A percentile compares a stretch with the other conserved stretches of the same genome.
These are phyloP conservation scores for Fusarium vanettenii DNA, from an alignment of 2,329 filamentous ascomycete genomes.

Conservation along the genomic window DNA sequence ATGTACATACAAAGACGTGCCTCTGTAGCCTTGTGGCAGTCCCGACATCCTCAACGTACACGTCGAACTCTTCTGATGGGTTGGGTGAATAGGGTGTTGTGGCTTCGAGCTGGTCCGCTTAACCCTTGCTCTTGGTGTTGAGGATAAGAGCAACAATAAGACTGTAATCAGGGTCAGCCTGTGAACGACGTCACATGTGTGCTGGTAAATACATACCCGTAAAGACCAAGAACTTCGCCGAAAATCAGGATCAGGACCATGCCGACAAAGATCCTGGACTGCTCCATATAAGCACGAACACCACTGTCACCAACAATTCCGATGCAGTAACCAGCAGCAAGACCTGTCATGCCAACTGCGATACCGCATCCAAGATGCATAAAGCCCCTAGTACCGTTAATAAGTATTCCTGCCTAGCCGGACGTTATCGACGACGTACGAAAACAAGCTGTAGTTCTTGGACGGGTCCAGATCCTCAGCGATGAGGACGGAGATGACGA, in stretches of 20 bases:
- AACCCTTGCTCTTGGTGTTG: constrained; percentile 84
- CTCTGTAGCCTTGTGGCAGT: constrained; percentile 35
- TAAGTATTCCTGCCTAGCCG: constrained; percentile 28
- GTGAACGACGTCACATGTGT: background rate
- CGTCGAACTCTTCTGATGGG: constrained; percentile 9
- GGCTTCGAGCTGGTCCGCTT: constrained; percentile 31
- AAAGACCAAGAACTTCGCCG: constrained; percentile 95
- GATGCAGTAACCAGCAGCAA: constrained; percentile 96
- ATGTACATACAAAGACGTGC: constrained; percentile 51
- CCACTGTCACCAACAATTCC: constrained; percentile 95
- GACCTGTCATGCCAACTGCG: constrained; percentile 89
- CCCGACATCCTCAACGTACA: constrained; percentile 25
- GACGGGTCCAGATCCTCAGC: constrained; percentile 86
- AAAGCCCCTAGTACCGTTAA: constrained; percentile 71
- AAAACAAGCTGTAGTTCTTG: constrained; percentile 83
- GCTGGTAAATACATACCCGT: constrained; percentile 74
- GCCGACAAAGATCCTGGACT: constrained; percentile 95
- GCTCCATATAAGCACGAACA: constrained; percentile 94
- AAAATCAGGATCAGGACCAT: constrained; percentile 99
- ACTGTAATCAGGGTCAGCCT: constrained; percentile 56
- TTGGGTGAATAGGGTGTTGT: constrained; percentile 8
- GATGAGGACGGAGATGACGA: constrained; percentile 97
- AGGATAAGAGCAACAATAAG: constrained; percentile 94
- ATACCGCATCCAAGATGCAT: constrained; percentile 93
- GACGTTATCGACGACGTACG: constrained; percentile 60